Conservation (phyloP, 2,329 filamentous ascomycete species). For the Fusarium floridanum region DNA sequence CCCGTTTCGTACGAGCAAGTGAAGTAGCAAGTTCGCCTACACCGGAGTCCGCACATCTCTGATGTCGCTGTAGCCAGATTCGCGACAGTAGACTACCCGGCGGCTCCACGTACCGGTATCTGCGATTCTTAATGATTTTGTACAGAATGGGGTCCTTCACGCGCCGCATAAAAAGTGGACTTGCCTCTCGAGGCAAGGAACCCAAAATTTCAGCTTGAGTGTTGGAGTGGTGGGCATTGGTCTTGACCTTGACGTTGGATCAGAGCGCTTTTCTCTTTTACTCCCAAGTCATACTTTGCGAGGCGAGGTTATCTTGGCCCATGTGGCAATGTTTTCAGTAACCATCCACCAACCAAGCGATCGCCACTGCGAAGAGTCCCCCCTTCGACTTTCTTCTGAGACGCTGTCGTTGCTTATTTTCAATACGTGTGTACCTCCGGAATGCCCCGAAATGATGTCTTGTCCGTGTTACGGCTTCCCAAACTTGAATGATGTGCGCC, state of each 20-base stretch:
- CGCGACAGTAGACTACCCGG: neutral
- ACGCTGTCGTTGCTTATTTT: conserved; percentile 15
- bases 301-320: conserved; percentile 1
- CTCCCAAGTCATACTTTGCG: neutral
- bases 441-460: conserved; percentile 19
- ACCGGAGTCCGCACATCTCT: neutral
- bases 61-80: neutral
- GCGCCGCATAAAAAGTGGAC: neutral
- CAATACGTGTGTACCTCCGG: conserved; percentile 7
- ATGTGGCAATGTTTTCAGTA: conserved; percentile 5
- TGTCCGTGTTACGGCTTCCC: neutral
- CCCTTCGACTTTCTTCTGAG: neutral
- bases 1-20: conserved; percentile 12
- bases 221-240: neutral
- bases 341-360: conserved; percentile 7
- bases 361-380: neutral
- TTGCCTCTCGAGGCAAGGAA: neutral
- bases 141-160: neutral
- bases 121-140: neutral
- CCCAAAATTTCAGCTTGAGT: neutral
- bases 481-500: neutral
- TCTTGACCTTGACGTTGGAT: neutral
- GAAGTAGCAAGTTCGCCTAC: neutral
- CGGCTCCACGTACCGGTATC: neutral
- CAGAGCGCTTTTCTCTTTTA: neutral